phyloP scores from a whole-genome alignment of 129 eudicot genomes.

The Glebionis coronaria region DNA sequence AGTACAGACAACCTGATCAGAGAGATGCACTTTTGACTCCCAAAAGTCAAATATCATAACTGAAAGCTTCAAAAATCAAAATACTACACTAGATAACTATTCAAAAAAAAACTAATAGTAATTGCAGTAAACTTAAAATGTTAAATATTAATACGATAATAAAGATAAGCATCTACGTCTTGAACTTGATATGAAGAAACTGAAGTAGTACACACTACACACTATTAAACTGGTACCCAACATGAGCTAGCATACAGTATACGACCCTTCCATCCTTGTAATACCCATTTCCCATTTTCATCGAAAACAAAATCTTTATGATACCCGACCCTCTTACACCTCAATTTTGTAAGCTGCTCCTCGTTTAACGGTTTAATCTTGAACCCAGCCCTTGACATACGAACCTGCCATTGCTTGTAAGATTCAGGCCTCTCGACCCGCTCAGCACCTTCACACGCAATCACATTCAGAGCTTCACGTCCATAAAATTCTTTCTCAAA shows the following conservation, averaged over 20 bases:
- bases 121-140: no score
- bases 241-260: constrained; percentile 57
- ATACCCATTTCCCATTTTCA: constrained; percentile 59
- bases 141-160: no score
- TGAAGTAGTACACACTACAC: not conserved
- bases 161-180: no score
- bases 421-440: constrained; percentile 56
- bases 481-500: constrained; percentile 50
- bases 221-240: constrained; percentile 49
- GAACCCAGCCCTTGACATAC: constrained; percentile 48
- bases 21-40: no score
- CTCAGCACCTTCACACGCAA: constrained; percentile 53
- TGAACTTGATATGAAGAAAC: no score
- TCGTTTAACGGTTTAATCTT: constrained; percentile 31
- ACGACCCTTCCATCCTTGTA: constrained; percentile 69
- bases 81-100: no score
- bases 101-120: no score
- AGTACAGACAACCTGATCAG: no score
- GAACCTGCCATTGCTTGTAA: constrained; percentile 54
- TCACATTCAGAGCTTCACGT: constrained; percentile 49
- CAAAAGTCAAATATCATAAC: no score
- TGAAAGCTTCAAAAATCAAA: no score
- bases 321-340: constrained; percentile 37
- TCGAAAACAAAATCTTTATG: constrained; percentile 57
- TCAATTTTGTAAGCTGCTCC: constrained; percentile 36